Base-by-base conservation (phyloP, 345 rosid genomes). In the Eutrema yunnanense region DNA sequence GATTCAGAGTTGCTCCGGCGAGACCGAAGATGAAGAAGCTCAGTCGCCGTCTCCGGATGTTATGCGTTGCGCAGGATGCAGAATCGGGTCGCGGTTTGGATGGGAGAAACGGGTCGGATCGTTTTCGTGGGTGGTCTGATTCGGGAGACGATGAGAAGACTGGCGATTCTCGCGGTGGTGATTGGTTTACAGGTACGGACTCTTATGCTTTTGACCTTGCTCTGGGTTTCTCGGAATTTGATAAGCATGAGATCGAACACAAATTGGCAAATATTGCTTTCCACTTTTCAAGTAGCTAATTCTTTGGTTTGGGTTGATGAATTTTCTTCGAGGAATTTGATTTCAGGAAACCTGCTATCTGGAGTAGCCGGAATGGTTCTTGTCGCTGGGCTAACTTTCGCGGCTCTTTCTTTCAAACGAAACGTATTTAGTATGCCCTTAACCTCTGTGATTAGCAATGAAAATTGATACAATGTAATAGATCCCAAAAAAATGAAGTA, bases 91-190 rank as follows among this genome's bases (percentile, higher is more conserved):
- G 54, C 9, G 41, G 60, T n/a, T 44, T 49, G 50, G 16, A 47
- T 55, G 74, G 62, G 22, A 55, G 79, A 62, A 62, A 75, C 65
- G 69, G 69, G 47, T 72, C 84, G 47, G 89, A 84, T 83, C 72
- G 60, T 32, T 82, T 89, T 53, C 67, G 88, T 46, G 98, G 97
- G 6, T 88, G 97, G 97, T 67, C 85, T 30, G 83, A 81, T 73
- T 82, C 88, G 4, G 89, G 73, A 54, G 75, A 65, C 10, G 83
- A 47, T 32, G 86, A 79, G 26, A 72, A 70, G 41, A 66, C 82
- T 10, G 8, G 10, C 11, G 81, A 82, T 61, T 76, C 80, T 9
- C 78, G 68, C 49, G 83, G 73, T 77, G 86, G 79, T 67, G 72
- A 81, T 62, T 82, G 81, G 86, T 50, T 79, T 41, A 81, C 80